Conservation (phyloP, 495 filamentous ascomycete species). For the Talaromyces wortmannii region DNA sequence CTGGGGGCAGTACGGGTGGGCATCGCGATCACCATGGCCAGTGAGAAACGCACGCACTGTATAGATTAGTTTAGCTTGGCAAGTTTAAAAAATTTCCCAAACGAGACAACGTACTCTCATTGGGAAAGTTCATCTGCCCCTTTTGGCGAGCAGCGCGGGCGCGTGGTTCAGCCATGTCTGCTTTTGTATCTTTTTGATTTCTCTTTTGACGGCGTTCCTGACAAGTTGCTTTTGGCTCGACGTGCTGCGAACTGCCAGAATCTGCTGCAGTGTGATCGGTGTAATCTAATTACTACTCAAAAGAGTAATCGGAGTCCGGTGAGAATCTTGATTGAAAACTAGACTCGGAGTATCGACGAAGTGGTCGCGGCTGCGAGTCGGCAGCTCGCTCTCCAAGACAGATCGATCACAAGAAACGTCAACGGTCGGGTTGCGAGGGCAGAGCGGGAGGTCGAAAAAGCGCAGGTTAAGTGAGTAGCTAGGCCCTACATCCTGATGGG, state of each 20-base stretch:
- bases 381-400: no score
- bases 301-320: no score
- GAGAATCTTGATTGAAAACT: no score
- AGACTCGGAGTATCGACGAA: no score
- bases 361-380: no score
- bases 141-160: constrained; percentile 75
- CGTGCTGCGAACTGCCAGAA: not conserved
- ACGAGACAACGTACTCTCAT: constrained; percentile 70
- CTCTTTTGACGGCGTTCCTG: no score
- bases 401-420: no score
- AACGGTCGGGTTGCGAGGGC: no score
- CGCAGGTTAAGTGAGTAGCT: no score
- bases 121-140: constrained; percentile 81
- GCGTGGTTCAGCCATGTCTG: constrained; percentile 56
- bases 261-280: not conserved
- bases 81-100: not conserved
- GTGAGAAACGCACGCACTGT: constrained; percentile 75
- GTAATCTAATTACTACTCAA: not conserved
- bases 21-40: constrained; percentile 71
- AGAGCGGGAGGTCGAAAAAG: no score
- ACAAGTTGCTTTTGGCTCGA: no score
- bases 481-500: no score
- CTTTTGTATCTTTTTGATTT: constrained; percentile 9
- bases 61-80: not conserved
- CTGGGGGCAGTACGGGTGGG: constrained; percentile 31